Evolutionary conservation across 108 stramenopile species (phyloP).

Genomic region (Nitzschia sp.): DNA sequence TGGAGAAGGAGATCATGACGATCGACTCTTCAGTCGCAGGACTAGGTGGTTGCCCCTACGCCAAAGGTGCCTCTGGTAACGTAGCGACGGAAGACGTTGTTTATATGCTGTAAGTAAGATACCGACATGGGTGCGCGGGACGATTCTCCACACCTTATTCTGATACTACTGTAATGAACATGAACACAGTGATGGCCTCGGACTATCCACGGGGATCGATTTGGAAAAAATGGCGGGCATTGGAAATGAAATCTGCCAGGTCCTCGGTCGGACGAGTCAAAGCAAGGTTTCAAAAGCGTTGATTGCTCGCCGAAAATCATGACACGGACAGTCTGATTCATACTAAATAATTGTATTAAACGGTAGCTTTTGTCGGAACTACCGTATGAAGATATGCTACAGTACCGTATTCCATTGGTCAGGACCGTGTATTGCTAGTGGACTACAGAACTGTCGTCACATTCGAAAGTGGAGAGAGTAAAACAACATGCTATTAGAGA

Average conservation of each 20-base stretch:
- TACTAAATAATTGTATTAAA: too few species aligned
- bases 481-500: too few species aligned
- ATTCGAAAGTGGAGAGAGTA: too few species aligned
- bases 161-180: too few species aligned
- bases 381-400: too few species aligned
- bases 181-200: constrained; percentile 80
- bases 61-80: constrained; percentile 87
- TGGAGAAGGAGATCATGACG: constrained; percentile 64
- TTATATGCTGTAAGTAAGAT: constrained; percentile 74
- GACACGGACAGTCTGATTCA: background rate
- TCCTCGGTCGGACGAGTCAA: constrained; percentile 24
- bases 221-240: constrained; percentile 41
- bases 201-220: constrained; percentile 74
- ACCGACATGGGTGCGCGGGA: background rate
- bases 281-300: constrained; percentile 43
- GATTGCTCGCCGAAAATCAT: background rate
- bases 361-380: too few species aligned
- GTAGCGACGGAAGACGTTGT: constrained; percentile 93
- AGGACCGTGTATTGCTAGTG: too few species aligned
- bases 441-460: too few species aligned
- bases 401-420: too few species aligned
- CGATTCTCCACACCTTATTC: background rate
- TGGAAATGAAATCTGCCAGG: constrained; percentile 47
- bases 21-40: constrained; percentile 88
- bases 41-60: constrained; percentile 88